Base-by-base conservation (phyloP, 225 moss, liverwort and hornwort genomes). In the Physcomitrellopsis africana region DNA sequence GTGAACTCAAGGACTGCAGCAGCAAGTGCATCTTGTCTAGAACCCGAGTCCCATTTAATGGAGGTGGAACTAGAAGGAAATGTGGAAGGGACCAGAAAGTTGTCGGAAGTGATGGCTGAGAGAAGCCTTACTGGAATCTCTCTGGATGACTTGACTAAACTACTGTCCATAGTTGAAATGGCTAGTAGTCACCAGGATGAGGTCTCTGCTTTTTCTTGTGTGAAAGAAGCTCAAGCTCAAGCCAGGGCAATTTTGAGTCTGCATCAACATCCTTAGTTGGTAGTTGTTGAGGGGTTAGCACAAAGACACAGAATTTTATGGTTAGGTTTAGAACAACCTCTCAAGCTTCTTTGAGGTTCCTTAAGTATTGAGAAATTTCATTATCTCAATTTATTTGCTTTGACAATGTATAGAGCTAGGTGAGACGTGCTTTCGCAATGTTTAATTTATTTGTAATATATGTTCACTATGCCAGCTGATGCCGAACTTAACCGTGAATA, bases 1-100 rank as follows among this genome's bases (percentile, higher is more conserved):
- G 96, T 96, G 17, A 76, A 73, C 80, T 83, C 82, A n/a, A 82
- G 92, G 43, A 68, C 81, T 10, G 58, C 41, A 74, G 79, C 41
- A 74, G 79, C 64, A 22, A 81, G 81, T 63, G 75, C 75, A 55
- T 65, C 72, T 32, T 22, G 49, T 53, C 64, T 75, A 45, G 71
- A 9, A 19, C 16, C 63, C 52, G 49, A 68, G 23, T 10, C 51
- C 26, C 52, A 60, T 22, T 6, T 29, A 49, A n/a, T 27, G 57
- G 72, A 15, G 65, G 59, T 73, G 46, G 63, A 63, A 52, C 56
- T 18, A 22, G 60, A 23, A 62, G 68, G n/a, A 46, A 54, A 23
- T 45, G 44, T 11, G 8, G 49, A 51, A 46, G 65, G 69, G 15
- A 44, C 51, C 46, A 45, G 24, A 2, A 47, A 67, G 58, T 63